Evolutionary conservation across 495 filamentous ascomycete genomes (phyloP), one percentile per base, ranked within the genome.

Genomic region (Aspergillus indologenus): DNA sequence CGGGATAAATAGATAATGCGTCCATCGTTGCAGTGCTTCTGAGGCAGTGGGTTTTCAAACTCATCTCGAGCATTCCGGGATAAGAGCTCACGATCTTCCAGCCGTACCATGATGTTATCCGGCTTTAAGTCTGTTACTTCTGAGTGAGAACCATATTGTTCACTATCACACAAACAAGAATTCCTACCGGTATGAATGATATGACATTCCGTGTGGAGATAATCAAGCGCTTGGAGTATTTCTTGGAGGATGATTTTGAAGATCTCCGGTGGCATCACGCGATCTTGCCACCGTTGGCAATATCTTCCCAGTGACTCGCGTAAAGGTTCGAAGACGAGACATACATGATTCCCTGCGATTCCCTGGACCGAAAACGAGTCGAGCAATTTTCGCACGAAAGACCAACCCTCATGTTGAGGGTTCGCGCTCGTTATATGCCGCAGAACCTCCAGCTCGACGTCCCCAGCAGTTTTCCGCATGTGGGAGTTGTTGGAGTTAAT

Each of bases 371-470:
- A 40, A 53, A 77, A 77, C 17, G 66, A 53, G 58, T 76, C 71
- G 3, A 72, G 56, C 14, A 72, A 62, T 14, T 63, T 40, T 45
- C 61, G 50, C 40, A 76, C 53, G 51, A 73, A 69, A 3, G 15
- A 22, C 21, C 62, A 62, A 1, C 61, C 62, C 26, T 64, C 49
- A 34, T 67, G 61, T 88, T 73, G 91, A 84, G 45, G 64, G 50
- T 69, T 65, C 24, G 60, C 40, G 40, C 44, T 57, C 17, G 59
- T 43, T 21, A 71, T 63, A 52, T 59, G 53, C 9, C 46, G 47
- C 4, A 65, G 40, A 29, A 64, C 63, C 2, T 58, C 55, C 14
- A 69, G 50, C 42, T 71, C 66, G 19, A 47, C 45, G 34, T 63
- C 52, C 48, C 58, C 56, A 45, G 70, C 60, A 29, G 56, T 56